phyloP scores from a whole-genome alignment of 2,329 filamentous ascomycete species.

The Apiospora phragmitis region DNA sequence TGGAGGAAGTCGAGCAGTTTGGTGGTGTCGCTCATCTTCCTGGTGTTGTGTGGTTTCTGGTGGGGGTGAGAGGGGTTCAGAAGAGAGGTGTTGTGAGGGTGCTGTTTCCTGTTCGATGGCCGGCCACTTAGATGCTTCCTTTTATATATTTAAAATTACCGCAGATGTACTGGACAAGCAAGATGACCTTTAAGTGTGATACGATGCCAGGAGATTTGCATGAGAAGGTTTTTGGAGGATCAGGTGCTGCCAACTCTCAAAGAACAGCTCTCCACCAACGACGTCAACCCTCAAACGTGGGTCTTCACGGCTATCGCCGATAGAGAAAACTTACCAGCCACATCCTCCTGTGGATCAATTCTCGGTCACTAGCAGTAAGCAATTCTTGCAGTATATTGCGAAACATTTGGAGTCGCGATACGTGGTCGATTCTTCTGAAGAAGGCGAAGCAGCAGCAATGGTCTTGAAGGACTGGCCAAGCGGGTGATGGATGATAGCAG shows the following conservation, averaged over 20 bases:
- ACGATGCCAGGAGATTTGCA: neutral
- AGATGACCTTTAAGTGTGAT: neutral
- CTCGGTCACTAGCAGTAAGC: neutral
- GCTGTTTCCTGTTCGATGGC: neutral
- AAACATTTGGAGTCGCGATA: neutral
- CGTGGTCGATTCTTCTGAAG: neutral
- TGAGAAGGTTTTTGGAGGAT: neutral
- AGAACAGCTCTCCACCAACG: neutral
- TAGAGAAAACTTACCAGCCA: neutral
- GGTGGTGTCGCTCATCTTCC: neutral
- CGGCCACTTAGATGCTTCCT: neutral
- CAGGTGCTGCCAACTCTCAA: neutral
- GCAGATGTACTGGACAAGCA: too few relatives aligned
- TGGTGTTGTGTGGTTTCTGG: neutral
- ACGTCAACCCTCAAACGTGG: neutral
- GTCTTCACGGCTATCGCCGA: neutral
- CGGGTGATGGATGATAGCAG: neutral
- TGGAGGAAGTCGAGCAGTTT: conserved; percentile 19
- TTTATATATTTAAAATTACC: neutral
- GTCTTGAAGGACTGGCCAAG: neutral
- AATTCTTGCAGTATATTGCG: neutral
- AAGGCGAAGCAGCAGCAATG: neutral
- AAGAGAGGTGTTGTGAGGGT: neutral
- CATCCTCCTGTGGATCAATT: neutral
- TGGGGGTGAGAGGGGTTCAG: neutral